Conservation (phyloP, 352 stramenopile species). For the Phytophthora foliorum region DNA sequence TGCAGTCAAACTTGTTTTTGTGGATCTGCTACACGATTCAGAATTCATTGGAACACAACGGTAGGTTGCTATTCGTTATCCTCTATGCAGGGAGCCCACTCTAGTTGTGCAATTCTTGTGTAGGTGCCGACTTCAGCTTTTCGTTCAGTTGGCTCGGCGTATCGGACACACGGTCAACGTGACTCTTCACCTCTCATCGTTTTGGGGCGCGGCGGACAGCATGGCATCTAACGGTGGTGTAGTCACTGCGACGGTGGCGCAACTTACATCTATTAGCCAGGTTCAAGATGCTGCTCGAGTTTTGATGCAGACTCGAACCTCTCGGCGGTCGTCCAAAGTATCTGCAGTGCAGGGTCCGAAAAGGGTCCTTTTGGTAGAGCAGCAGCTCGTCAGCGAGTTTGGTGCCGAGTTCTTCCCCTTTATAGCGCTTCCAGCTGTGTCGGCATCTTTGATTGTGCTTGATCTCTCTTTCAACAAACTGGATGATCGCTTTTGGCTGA, state of each 20-base stretch:
- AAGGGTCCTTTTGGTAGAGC: conserved; percentile 39
- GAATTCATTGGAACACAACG: conserved; percentile 37
- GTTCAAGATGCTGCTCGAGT: conserved; percentile 20
- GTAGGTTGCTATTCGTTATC: conserved; percentile 7
- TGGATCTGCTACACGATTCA: conserved; percentile 49
- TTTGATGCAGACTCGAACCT: conserved; percentile 13
- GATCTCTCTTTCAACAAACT: conserved; percentile 72
- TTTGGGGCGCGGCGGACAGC: background rate
- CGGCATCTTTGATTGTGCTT: conserved; percentile 24
- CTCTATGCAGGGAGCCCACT: background rate
- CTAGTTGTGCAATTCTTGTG: background rate
- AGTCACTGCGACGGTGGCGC: background rate
- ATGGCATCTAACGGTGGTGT: background rate
- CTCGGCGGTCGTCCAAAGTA: conserved; percentile 14
- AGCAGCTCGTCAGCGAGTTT: conserved; percentile 19
- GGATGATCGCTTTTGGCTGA: conserved; percentile 47
- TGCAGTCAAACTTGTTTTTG: conserved; percentile 48
- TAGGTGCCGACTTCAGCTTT: conserved; percentile 33
- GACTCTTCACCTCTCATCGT: conserved; percentile 15
- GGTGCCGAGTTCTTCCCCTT: conserved; percentile 34
- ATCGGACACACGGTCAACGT: background rate
- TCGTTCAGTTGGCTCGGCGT: conserved; percentile 18
- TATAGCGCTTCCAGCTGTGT: conserved; percentile 11
- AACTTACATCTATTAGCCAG: conserved; percentile 19
- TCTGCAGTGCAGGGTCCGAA: conserved; percentile 5